A percentile compares a stretch with the other conserved stretches of the same genome.
Evolutionary conservation across 176 grass and related monocot species (phyloP).

Genomic region (Triticum monococcum): DNA sequence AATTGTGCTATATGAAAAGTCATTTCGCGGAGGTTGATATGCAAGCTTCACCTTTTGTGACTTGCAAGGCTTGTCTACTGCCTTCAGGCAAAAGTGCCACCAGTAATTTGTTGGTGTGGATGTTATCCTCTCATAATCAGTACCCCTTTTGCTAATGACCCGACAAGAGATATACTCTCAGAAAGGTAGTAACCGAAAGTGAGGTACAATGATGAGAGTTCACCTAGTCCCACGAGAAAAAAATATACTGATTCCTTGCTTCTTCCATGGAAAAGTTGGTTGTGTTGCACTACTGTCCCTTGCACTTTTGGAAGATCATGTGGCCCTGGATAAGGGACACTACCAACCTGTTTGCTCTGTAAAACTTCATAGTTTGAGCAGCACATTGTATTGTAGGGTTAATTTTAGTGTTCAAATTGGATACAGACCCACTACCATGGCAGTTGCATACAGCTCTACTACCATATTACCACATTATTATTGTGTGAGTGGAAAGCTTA

Average conservation of each 20-base stretch:
- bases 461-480: not conserved
- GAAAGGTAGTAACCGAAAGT: slow-evolving; percentile 41
- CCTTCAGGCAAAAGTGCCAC: slow-evolving; percentile 28
- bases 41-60: slow-evolving; percentile 48
- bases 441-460: slow-evolving; percentile 7
- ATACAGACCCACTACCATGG: slow-evolving; percentile 16
- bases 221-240: slow-evolving; percentile 30
- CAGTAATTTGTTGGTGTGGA: slow-evolving; percentile 36
- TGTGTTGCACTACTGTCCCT: slow-evolving; percentile 40
- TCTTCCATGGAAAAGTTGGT: slow-evolving; percentile 39
- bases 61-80: slow-evolving; percentile 40
- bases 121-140: slow-evolving; percentile 43
- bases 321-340: slow-evolving; percentile 39
- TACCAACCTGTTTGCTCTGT: slow-evolving; percentile 20
- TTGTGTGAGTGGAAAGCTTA: not conserved
- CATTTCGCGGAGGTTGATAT: slow-evolving; percentile 22
- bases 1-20: slow-evolving; percentile 17
- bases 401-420: slow-evolving; percentile 18
- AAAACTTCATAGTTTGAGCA: slow-evolving; percentile 5
- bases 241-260: slow-evolving; percentile 48
- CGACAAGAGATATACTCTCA: slow-evolving; percentile 32
- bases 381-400: not conserved
- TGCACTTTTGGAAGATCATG: slow-evolving; percentile 47
- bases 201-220: slow-evolving; percentile 33
- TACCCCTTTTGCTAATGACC: slow-evolving; percentile 17